Evolutionary conservation across 805 yeast species (phyloP), one percentile per base, ranked within the genome.

Genomic region (Saturnispora serradocipensis): DNA sequence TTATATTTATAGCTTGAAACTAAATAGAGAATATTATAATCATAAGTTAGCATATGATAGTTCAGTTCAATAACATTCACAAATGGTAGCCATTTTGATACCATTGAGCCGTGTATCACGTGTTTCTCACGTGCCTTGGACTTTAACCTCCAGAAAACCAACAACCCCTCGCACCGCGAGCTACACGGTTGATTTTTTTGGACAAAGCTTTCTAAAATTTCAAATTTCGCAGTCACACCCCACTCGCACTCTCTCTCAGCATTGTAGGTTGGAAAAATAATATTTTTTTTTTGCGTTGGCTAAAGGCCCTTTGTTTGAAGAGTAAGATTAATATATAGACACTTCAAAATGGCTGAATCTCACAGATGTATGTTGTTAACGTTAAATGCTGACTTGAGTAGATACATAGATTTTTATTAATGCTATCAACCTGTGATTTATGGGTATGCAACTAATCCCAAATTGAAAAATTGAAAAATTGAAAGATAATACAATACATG

Each of bases 301-400:
- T 53, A 47, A 51, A 48, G 30, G 45, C 18, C 30, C 30, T 15
- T 39, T 30, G 39, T 13, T 27, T 34, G 22, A 44, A 34, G 32
- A 36, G 22, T 38, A 49, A 49, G 52, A 49, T 36, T 44, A 51
- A 48, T 40, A 38, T 53, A 57, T 54, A 54, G 57, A 61, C 53
- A 61, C 51, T 61, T 55, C 63, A 80, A 74, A 77, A 88, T 88
- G 96, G 89, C 95, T 80, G 95, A 87, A 82, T 84, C 95, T 73
- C 95, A 88, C 80, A 88, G 96, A 88, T 85, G 96, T 87, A 88
- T 76, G 96, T 38, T 9, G 18, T 38, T 38, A 38, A 18, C 24
- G 15, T 86, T 64, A 53, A 30, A 24, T 57, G 47, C n/a, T 35
- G 18, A 13, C 15, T 40, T 8, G 18, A 24, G 24, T 40, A 13